Conservation (phyloP, 2,329 filamentous ascomycete species). For the Fusarium decemcellulare region DNA sequence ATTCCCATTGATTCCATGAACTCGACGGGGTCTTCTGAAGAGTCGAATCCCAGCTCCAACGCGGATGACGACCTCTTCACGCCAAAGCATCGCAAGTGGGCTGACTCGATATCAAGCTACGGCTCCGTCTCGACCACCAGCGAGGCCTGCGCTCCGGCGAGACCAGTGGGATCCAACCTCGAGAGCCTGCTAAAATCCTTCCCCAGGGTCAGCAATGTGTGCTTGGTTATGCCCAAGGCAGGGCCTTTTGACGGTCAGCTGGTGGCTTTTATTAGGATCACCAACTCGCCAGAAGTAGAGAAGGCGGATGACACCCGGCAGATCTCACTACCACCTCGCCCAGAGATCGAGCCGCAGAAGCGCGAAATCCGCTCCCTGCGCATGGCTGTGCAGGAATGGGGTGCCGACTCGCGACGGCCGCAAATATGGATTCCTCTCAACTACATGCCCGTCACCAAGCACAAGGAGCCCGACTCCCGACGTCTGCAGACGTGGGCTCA, state of each 20-base stretch:
- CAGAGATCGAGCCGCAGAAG: slow-evolving; percentile 58
- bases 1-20: neutral
- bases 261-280: slow-evolving; percentile 62
- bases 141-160: slow-evolving; percentile 8
- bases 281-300: slow-evolving; percentile 21
- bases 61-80: slow-evolving; percentile 24
- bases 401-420: slow-evolving; percentile 53
- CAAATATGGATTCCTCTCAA: slow-evolving; percentile 64
- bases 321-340: slow-evolving; percentile 47
- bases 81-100: neutral
- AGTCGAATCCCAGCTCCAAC: slow-evolving; percentile 19
- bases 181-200: slow-evolving; percentile 59
- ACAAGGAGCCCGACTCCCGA: slow-evolving; percentile 58
- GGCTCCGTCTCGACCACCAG: slow-evolving; percentile 23
- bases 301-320: slow-evolving; percentile 50
- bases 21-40: slow-evolving; percentile 11
- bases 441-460: slow-evolving; percentile 59
- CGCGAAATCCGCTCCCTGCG: slow-evolving; percentile 59
- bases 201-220: slow-evolving; percentile 57
- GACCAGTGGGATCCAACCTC: slow-evolving; percentile 31
- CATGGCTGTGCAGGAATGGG: slow-evolving; percentile 55
- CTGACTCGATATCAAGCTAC: slow-evolving; percentile 30
- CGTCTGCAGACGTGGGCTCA: slow-evolving; percentile 68
- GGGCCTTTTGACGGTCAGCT: slow-evolving; percentile 65
- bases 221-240: slow-evolving; percentile 62